Percentiles rank a stretch among this genome's conserved stretches.
phyloP scores from a whole-genome alignment of 805 yeast species.

The Ogataea dorogensis region DNA sequence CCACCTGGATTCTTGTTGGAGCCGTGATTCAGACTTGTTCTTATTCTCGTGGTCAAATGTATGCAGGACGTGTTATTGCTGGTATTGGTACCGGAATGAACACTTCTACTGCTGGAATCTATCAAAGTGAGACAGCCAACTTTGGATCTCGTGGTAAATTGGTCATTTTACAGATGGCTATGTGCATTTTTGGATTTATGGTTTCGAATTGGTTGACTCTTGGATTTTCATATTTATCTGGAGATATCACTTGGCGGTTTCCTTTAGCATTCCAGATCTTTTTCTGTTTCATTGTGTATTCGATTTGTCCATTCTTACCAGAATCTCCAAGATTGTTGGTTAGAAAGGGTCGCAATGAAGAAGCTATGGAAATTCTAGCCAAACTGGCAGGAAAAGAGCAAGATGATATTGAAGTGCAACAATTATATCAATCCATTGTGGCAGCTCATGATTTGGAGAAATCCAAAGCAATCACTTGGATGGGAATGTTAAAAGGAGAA shows the following conservation, averaged over 20 bases:
- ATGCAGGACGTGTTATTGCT: conserved; percentile 34
- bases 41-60: conserved; percentile 24
- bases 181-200: conserved; percentile 30
- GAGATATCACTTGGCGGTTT: conserved; percentile 33
- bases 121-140: conserved; percentile 36
- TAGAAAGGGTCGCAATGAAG: conserved; percentile 38
- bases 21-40: conserved; percentile 27
- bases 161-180: conserved; percentile 33
- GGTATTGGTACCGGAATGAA: conserved; percentile 38
- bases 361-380: conserved; percentile 42
- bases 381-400: conserved; percentile 31
- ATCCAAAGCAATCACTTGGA: conserved; percentile 25
- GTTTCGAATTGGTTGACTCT: conserved; percentile 38
- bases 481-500: conserved; percentile 23
- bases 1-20: conserved; percentile 27
- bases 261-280: conserved; percentile 36
- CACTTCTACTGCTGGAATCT: conserved; percentile 37
- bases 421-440: conserved; percentile 23
- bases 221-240: conserved; percentile 33
- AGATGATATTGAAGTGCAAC: conserved; percentile 30
- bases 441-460: conserved; percentile 25
- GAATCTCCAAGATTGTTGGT: conserved; percentile 44
- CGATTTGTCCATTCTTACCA: conserved; percentile 29
- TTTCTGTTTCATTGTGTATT: conserved; percentile 17
- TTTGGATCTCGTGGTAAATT: conserved; percentile 33